Evolutionary conservation across 192 early-diverging fungal genomes (phyloP), one percentile per base, ranked within the genome.

Genomic region (Entophlyctis helioformis): DNA sequence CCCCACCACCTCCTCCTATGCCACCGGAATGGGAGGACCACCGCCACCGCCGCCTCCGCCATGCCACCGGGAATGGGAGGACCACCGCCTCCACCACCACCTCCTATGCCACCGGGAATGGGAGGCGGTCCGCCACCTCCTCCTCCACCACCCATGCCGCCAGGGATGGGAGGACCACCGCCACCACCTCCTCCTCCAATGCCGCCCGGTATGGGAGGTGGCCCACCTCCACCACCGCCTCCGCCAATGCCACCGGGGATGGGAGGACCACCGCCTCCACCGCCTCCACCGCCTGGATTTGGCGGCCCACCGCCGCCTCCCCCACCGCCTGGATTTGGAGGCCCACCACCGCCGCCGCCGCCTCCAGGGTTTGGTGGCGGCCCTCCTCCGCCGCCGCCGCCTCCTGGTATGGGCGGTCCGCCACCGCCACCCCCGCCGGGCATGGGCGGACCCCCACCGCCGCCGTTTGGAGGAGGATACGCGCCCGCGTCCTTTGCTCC

Each of bases 281-380:
- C 31, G 13, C 28, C 28, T 9, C 21, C 13, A 22, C 18, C 35
- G 23, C 32, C 32, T 7, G 33, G 40, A 4, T 26, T 51, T 10
- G 42, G 22, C 7, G 32, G 42, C 18, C 50, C 50, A 18, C 44
- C 44, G 2, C 44, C 44, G 24, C 50, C 50, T 12, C 38, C 38
- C 9, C 48, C 36, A 37, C 31, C 47, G 19, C 22, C 23, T 16
- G 53, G 50, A 44, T 48, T 50, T 18, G 58, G 51, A 28, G 42
- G 50, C 3, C 60, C 57, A 2, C 57, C 65, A 3, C 62, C 63
- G 10, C 57, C 66, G 0, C 53, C 62, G n/a, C 69, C 69, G 26
- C 54, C 59, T 2, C 56, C 62, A 1, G 46, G 54, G 20, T 36
- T 48, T 16, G 39, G 27, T 23, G 57, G 59, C 9, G 56, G 44